Evolutionary conservation across 495 filamentous ascomycete genomes (phyloP).

Genomic region (Trichocladium antarcticum): DNA sequence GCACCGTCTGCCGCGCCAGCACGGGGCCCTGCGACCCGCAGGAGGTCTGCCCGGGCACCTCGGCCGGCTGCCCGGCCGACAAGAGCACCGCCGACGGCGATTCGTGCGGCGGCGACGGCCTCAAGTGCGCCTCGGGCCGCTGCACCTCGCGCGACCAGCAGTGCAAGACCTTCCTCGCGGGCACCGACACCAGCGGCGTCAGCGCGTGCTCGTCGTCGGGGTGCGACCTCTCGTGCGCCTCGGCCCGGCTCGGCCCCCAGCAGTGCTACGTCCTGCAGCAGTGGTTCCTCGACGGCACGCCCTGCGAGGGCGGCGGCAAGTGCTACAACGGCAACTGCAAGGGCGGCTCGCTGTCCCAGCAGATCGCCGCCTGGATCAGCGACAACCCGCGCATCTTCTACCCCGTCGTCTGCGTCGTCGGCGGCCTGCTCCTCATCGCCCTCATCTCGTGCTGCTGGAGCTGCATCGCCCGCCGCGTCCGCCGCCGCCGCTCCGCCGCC

Average conservation of each 20-base stretch:
- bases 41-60: constrained; percentile 68
- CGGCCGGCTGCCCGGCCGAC: constrained; percentile 65
- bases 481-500: background rate
- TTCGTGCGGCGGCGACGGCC: constrained; percentile 47
- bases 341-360: constrained; percentile 49
- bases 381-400: constrained; percentile 66
- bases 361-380: constrained; percentile 55
- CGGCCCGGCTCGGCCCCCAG: constrained; percentile 51
- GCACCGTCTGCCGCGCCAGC: constrained; percentile 66
- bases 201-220: constrained; percentile 64
- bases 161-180: constrained; percentile 78
- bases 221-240: constrained; percentile 67
- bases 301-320: constrained; percentile 68
- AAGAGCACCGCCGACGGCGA: constrained; percentile 55
- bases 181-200: constrained; percentile 78
- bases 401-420: constrained; percentile 56
- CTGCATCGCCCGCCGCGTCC: constrained; percentile 21
- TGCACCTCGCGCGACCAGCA: constrained; percentile 89
- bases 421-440: constrained; percentile 52
- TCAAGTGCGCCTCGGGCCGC: constrained; percentile 86
- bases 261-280: constrained; percentile 69
- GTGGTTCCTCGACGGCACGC: constrained; percentile 89
- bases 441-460: constrained; percentile 49
- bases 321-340: constrained; percentile 65
- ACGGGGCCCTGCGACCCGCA: constrained; percentile 71